These are phyloP conservation scores for Malus hybrid DNA, from an alignment of 331 rosid species.

Conservation along the genomic window DNA sequence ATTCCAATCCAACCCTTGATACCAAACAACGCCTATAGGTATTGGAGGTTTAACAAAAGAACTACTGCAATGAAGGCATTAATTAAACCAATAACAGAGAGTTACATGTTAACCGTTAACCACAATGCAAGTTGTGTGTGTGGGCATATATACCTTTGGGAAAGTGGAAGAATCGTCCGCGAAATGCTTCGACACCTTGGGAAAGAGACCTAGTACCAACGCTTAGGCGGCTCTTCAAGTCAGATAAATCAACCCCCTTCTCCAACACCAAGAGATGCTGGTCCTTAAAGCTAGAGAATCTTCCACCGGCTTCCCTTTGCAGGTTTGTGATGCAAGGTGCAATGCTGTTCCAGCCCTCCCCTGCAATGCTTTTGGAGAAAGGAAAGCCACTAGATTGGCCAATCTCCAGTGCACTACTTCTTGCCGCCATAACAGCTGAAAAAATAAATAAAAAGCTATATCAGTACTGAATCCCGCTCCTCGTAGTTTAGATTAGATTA, in stretches of 20 bases:
- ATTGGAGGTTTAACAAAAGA: neutral
- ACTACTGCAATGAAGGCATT: neutral
- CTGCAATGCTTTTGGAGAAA: slow-evolving; percentile 17
- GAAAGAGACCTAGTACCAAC: slow-evolving; percentile 30
- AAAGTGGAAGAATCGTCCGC: slow-evolving; percentile 32
- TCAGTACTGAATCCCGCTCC: neutral
- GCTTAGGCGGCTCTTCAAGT: slow-evolving; percentile 39
- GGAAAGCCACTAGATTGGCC: slow-evolving; percentile 30
- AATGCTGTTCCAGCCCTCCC: slow-evolving; percentile 36
- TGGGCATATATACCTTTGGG: slow-evolving; percentile 43
- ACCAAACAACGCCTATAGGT: too few relatives aligned
- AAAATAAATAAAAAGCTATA: neutral
- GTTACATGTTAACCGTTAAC: neutral
- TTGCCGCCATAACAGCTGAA: slow-evolving; percentile 52
- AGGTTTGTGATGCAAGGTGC: slow-evolving; percentile 36
- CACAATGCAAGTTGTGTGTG: neutral
- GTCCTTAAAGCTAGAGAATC: slow-evolving; percentile 35
- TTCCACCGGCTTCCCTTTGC: slow-evolving; percentile 53
- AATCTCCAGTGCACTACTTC: slow-evolving; percentile 38
- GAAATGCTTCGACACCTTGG: slow-evolving; percentile 42
- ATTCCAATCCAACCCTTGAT: too few relatives aligned
- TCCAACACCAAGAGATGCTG: slow-evolving; percentile 39
- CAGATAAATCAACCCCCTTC: slow-evolving; percentile 38
- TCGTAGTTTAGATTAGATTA: too few relatives aligned
- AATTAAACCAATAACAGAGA: neutral